Conservation (phyloP, 192 early-diverging fungal species). For the Podila verticillata region DNA sequence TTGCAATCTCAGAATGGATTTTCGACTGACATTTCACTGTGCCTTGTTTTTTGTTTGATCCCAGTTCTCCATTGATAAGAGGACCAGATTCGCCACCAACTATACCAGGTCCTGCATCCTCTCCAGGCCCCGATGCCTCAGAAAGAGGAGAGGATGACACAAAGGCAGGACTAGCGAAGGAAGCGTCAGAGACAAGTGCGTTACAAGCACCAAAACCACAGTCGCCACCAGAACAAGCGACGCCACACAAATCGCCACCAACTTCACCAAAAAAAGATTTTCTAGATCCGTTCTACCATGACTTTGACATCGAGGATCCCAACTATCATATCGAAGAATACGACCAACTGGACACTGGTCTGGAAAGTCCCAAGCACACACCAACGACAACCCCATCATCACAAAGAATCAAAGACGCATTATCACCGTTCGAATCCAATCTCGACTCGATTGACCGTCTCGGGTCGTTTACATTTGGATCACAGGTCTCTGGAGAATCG, state of each 20-base stretch:
- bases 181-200: too few relatives aligned
- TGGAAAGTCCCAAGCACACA: background rate
- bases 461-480: constrained; percentile 10
- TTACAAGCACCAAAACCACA: too few relatives aligned
- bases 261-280: background rate
- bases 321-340: background rate
- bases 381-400: background rate
- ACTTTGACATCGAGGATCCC: background rate
- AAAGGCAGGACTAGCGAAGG: too few relatives aligned
- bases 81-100: too few relatives aligned
- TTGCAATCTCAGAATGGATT: background rate
- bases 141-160: too few relatives aligned
- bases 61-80: too few relatives aligned
- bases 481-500: constrained; percentile 27
- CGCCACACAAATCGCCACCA: background rate
- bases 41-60: too few relatives aligned
- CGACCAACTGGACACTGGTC: background rate
- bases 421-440: background rate
- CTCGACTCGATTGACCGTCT: constrained; percentile 12
- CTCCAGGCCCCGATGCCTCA: too few relatives aligned
- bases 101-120: too few relatives aligned
- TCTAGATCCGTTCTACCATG: background rate
- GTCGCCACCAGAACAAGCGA: too few relatives aligned
- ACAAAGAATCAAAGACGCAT: background rate
- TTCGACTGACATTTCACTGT: too few relatives aligned